Base-by-base conservation (phyloP, 768 basidiomycete genomes). In the Harrya chromipes region DNA sequence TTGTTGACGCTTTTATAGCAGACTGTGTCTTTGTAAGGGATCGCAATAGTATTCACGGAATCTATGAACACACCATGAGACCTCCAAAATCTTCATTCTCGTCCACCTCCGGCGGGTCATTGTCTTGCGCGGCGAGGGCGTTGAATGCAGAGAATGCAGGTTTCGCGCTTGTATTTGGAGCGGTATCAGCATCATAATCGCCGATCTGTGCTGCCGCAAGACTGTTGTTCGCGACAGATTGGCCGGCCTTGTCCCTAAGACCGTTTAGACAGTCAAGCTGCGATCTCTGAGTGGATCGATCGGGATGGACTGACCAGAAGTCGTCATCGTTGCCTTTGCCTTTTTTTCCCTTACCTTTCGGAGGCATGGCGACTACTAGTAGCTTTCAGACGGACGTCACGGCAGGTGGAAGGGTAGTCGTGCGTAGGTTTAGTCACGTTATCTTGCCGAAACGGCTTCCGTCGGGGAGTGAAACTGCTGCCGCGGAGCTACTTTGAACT, bases 311-410 rank as follows among this genome's bases (percentile, higher is more conserved):
- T 52, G 53, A 90, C 92, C 92, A 95, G 72, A 79, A 88, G 40
- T 55, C 84, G 55, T 94, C 91, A 58, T 86, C 83, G 38, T 74
- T 75, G 60, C 83, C 86, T 73, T 93, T 93, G 26, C 78, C 82
- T 62, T 93, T 94, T 75, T 94, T 95, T 56, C 86, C 92, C 65
- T 91, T 91, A 65, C 75, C 79, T 66, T 85, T 85, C 24, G 84
- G 83, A 27, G 84, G 49, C 69, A 68, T 68, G 33, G 43, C 9
- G 53, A 42, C 40, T 21, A n/a, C n/a, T n/a, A n/a, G n/a, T n/a
- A 7, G 34, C 21, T 35, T 40, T 43, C 23, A 11, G 36, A 17
- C 26, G 20, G 14, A 43, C 26, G 47, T 24, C 9, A 38, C 24
- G 29, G 41, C 31, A 46, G 39, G 45, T 34, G 16, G 33, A 37